Percentiles rank a stretch among this genome's conserved stretches.
phyloP scores from a whole-genome alignment of 2,329 filamentous ascomycete genomes.

The Colletotrichum graminicola region DNA sequence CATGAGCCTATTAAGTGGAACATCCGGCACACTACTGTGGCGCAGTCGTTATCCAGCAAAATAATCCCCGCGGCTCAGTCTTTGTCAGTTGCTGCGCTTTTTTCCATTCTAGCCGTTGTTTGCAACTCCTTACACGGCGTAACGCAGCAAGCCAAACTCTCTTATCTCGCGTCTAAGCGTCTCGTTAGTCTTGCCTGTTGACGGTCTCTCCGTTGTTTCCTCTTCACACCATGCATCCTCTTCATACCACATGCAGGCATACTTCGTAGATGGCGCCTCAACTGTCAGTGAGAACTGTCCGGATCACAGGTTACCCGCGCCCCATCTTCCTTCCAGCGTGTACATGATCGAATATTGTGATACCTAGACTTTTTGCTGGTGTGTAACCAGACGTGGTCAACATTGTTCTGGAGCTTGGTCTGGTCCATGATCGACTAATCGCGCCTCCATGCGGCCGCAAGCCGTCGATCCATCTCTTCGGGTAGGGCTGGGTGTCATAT shows the following conservation, averaged over 20 bases:
- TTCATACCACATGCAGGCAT: not conserved
- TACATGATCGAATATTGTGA: not conserved
- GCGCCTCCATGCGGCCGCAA: constrained; percentile 13
- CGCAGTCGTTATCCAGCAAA: constrained; percentile 16
- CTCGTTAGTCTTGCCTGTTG: not conserved
- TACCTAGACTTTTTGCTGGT: not conserved
- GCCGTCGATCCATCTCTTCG: constrained; percentile 31
- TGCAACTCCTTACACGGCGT: constrained; percentile 6
- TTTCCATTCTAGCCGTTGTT: not conserved
- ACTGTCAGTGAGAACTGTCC: not conserved
- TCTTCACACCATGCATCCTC: not conserved
- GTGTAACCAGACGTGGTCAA: constrained; percentile 1
- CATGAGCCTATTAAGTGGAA: constrained; percentile 21
- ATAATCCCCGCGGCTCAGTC: not conserved
- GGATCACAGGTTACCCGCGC: constrained; percentile 9
- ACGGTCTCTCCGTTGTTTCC: constrained; percentile 22
- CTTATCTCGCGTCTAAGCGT: constrained; percentile 6
- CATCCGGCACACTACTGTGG: not conserved
- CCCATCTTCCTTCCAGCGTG: not conserved
- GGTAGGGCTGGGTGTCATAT: constrained; percentile 7
- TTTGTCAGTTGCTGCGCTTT: constrained; percentile 1
- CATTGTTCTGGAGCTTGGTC: not conserved
- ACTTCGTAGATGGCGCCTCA: not conserved
- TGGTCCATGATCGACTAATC: constrained; percentile 23
- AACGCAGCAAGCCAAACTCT: constrained; percentile 36